Evolutionary conservation across 768 basidiomycete species (phyloP).

Genomic region (Boletus insuetus): DNA sequence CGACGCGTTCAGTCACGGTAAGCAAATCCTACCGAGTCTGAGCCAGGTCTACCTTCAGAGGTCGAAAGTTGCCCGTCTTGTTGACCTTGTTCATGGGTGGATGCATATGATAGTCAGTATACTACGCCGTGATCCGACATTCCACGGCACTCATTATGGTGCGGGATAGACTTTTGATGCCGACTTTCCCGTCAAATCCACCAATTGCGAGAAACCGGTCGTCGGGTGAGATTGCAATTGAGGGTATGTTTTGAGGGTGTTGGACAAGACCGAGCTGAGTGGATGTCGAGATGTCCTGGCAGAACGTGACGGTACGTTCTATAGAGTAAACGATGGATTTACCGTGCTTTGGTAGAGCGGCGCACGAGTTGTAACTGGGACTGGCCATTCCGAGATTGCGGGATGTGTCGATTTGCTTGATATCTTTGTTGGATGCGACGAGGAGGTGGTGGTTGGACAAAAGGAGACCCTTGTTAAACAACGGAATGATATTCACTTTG

Average conservation of each 20-base stretch:
- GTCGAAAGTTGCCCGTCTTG: too few species aligned
- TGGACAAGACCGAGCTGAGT: background rate
- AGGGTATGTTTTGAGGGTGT: background rate
- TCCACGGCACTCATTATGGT: background rate
- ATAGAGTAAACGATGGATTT: background rate
- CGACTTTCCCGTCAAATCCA: background rate
- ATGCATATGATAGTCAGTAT: too few species aligned
- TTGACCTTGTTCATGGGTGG: too few species aligned
- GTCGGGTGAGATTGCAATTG: background rate
- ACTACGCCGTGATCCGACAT: background rate
- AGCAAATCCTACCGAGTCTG: too few species aligned
- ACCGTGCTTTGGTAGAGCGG: background rate
- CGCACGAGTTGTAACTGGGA: accelerated
- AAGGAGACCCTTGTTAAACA: background rate
- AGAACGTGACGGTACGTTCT: background rate
- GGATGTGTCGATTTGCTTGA: background rate
- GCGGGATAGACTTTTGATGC: background rate
- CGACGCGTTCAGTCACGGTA: too few species aligned
- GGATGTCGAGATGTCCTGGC: background rate
- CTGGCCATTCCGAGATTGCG: background rate
- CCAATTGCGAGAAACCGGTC: background rate
- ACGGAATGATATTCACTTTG: background rate
- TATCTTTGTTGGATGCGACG: background rate
- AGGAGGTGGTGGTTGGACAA: background rate
- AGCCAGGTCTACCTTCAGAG: too few species aligned